Conservation (phyloP, 2,329 filamentous ascomycete genomes). For the Plectosphaerella cucumerina region DNA sequence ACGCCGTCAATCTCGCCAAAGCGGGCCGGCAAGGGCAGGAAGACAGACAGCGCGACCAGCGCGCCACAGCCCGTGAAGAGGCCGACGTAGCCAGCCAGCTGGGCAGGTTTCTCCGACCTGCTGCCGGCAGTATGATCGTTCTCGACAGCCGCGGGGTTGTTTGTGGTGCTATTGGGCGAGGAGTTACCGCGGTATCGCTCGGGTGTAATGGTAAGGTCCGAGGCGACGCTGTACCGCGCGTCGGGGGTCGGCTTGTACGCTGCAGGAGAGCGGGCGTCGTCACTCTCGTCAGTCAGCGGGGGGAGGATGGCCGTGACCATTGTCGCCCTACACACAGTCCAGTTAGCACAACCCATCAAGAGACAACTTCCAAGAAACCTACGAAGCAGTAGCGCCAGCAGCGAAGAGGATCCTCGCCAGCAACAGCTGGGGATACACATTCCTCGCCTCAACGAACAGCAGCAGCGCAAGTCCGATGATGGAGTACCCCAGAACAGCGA, state of each 20-base stretch:
- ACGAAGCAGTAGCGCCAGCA: slow-evolving; percentile 85
- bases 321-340: slow-evolving; percentile 52
- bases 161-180: slow-evolving; percentile 18
- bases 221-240: slow-evolving; percentile 57
- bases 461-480: slow-evolving; percentile 76
- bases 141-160: slow-evolving; percentile 1
- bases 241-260: slow-evolving; percentile 30
- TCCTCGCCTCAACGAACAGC: slow-evolving; percentile 77
- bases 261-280: slow-evolving; percentile 17
- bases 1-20: slow-evolving; percentile 70
- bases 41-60: slow-evolving; percentile 74
- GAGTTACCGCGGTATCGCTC: slow-evolving; percentile 44
- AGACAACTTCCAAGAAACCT: slow-evolving; percentile 21
- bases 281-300: slow-evolving; percentile 53
- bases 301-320: slow-evolving; percentile 98
- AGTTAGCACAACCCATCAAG: background rate
- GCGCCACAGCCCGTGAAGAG: slow-evolving; percentile 91
- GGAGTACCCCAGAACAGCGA: slow-evolving; percentile 72
- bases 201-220: slow-evolving; percentile 72
- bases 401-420: slow-evolving; percentile 85
- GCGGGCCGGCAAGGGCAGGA: slow-evolving; percentile 80
- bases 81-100: slow-evolving; percentile 83
- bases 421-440: slow-evolving; percentile 85
- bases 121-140: slow-evolving; percentile 6
- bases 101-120: slow-evolving; percentile 43